Evolutionary conservation across 1,284 basidiomycete genomes (phyloP).

Genomic region (Ceratobasidium sp.): DNA sequence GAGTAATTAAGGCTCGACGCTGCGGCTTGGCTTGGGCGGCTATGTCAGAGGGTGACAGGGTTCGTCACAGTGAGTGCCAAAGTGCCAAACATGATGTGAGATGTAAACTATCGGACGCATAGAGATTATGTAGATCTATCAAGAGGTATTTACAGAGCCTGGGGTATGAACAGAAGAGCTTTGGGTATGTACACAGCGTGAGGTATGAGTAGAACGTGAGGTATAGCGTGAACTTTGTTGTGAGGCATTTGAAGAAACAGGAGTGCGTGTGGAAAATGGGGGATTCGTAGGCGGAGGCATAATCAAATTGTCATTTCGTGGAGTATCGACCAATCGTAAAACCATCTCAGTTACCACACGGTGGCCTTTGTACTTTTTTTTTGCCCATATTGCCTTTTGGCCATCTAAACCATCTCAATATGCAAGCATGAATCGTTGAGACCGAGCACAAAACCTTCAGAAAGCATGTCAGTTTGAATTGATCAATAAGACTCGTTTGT

Average conservation of each 20-base stretch:
- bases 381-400: slow-evolving; percentile 40
- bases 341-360: slow-evolving; percentile 8
- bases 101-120: too few relatives aligned
- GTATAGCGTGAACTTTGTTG: too few relatives aligned
- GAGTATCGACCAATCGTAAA: neutral
- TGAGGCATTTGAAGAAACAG: neutral
- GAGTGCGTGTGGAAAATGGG: neutral
- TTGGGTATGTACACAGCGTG: neutral
- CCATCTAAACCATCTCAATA: slow-evolving; percentile 39
- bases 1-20: neutral
- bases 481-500: neutral
- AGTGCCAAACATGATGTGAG: too few relatives aligned
- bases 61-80: too few relatives aligned
- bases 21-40: too few relatives aligned
- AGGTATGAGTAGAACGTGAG: neutral
- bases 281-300: neutral
- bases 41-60: too few relatives aligned
- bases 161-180: too few relatives aligned
- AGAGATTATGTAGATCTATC: too few relatives aligned
- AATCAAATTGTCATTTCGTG: neutral
- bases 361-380: slow-evolving; percentile 40
- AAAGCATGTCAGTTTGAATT: neutral
- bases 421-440: slow-evolving; percentile 40
- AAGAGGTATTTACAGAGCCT: too few relatives aligned
- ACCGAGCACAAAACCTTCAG: slow-evolving; percentile 38